Evolutionary conservation across 2,329 filamentous ascomycete species (phyloP).

Genomic region (Colletotrichum orbiculare): DNA sequence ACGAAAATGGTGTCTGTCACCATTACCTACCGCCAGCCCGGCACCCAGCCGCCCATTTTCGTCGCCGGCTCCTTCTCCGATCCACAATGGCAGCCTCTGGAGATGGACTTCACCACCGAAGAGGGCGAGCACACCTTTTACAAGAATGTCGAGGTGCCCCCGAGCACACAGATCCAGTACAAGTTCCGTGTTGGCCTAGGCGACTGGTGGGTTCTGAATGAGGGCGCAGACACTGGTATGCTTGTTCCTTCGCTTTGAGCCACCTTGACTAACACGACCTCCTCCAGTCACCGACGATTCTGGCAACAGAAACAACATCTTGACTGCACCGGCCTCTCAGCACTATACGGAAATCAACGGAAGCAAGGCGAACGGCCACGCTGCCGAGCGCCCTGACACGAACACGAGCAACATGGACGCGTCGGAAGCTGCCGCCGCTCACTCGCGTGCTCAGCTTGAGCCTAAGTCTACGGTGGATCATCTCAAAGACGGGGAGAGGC

Average conservation of each 20-base stretch:
- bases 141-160: constrained; percentile 64
- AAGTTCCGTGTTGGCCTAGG: constrained; percentile 76
- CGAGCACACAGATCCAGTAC: constrained; percentile 75
- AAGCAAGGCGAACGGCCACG: constrained; percentile 11
- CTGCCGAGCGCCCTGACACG: not conserved
- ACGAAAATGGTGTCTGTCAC: constrained; percentile 54
- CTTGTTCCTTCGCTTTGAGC: not conserved
- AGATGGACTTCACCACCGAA: constrained; percentile 69
- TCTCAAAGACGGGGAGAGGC: constrained; percentile 42
- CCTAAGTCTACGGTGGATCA: constrained; percentile 17
- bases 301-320: constrained; percentile 62
- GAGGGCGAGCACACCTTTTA: constrained; percentile 67
- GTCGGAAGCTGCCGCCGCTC: not conserved
- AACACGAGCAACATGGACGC: constrained; percentile 15
- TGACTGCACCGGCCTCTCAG: constrained; percentile 44
- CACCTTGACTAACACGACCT: constrained; percentile 18
- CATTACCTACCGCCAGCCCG: constrained; percentile 70
- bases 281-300: constrained; percentile 51
- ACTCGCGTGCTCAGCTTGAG: constrained; percentile 39
- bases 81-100: constrained; percentile 73
- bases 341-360: constrained; percentile 18
- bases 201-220: constrained; percentile 78
- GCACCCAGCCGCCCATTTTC: constrained; percentile 74
- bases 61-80: constrained; percentile 76
- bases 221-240: constrained; percentile 69